phyloP scores from a whole-genome alignment of 352 stramenopile species.

The Pythium periplocum region DNA sequence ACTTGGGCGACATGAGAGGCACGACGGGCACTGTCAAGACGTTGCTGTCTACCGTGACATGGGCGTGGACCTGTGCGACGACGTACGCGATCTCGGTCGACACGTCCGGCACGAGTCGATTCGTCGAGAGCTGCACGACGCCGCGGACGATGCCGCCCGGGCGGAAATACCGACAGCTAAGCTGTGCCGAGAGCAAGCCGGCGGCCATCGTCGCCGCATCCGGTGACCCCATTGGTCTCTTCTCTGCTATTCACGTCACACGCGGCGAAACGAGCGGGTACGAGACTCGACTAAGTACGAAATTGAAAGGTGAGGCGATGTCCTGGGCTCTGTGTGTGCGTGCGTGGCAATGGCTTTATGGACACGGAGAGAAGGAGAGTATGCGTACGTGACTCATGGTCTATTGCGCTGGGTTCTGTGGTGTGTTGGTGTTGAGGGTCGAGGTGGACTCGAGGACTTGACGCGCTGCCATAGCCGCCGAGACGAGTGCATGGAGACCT shows the following conservation, averaged over 20 bases:
- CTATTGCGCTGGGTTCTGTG: no score
- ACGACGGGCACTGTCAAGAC: constrained; percentile 90
- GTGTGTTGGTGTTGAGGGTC: no score
- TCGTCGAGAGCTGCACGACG: constrained; percentile 36
- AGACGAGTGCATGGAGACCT: constrained; percentile 10
- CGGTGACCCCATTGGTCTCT: neutral
- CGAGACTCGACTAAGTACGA: no score
- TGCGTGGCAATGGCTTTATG: no score
- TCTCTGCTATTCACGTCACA: neutral
- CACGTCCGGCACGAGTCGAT: constrained; percentile 19
- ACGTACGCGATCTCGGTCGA: constrained; percentile 42
- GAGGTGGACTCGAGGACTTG: constrained; percentile 8
- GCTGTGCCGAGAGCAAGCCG: constrained; percentile 26
- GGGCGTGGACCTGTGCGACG: constrained; percentile 54
- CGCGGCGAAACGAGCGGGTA: no score
- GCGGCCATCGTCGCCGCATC: constrained; percentile 14
- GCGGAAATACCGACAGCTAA: constrained; percentile 45
- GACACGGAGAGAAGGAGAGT: no score
- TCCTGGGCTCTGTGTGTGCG: no score
- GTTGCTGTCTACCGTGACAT: constrained; percentile 89
- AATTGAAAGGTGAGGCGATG: no score
- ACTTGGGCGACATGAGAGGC: constrained; percentile 75
- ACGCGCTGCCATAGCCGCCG: constrained; percentile 5
- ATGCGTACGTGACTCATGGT: no score
- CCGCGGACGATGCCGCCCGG: constrained; percentile 51